Evolutionary conservation across 495 filamentous ascomycete genomes (phyloP).

Genomic region (Talaromyces borbonicus): DNA sequence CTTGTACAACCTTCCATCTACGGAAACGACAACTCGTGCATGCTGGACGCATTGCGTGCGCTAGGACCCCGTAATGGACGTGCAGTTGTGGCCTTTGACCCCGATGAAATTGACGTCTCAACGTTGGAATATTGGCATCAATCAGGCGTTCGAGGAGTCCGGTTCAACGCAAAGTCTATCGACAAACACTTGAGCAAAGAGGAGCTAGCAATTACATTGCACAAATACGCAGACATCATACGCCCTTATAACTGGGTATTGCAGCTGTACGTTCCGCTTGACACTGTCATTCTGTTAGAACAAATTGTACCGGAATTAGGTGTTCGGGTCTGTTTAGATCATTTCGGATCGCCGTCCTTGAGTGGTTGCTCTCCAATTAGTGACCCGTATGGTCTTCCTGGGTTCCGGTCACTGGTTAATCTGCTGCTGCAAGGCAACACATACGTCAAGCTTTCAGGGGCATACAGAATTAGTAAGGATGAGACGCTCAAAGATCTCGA

Average conservation of each 20-base stretch:
- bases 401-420: slow-evolving; percentile 31
- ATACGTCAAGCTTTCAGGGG: slow-evolving; percentile 42
- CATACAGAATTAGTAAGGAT: slow-evolving; percentile 38
- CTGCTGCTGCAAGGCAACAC: slow-evolving; percentile 28
- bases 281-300: slow-evolving; percentile 31
- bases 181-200: slow-evolving; percentile 24
- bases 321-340: slow-evolving; percentile 40
- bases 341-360: slow-evolving; percentile 37
- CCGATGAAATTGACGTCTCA: slow-evolving; percentile 18
- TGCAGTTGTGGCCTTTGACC: slow-evolving; percentile 41
- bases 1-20: slow-evolving; percentile 45
- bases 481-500: slow-evolving; percentile 24
- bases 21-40: slow-evolving; percentile 42
- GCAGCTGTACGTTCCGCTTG: slow-evolving; percentile 37
- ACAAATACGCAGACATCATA: slow-evolving; percentile 34
- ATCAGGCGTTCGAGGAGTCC: slow-evolving; percentile 40
- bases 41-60: slow-evolving; percentile 32
- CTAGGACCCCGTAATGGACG: slow-evolving; percentile 35
- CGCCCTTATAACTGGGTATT: slow-evolving; percentile 37
- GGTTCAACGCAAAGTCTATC: slow-evolving; percentile 40
- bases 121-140: slow-evolving; percentile 36
- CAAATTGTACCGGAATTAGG: slow-evolving; percentile 30
- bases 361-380: slow-evolving; percentile 9
- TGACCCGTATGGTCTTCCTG: slow-evolving; percentile 31
- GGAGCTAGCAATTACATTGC: slow-evolving; percentile 25